Conservation (phyloP, 2,329 filamentous ascomycete genomes). For the Paecilomyces niveus region DNA sequence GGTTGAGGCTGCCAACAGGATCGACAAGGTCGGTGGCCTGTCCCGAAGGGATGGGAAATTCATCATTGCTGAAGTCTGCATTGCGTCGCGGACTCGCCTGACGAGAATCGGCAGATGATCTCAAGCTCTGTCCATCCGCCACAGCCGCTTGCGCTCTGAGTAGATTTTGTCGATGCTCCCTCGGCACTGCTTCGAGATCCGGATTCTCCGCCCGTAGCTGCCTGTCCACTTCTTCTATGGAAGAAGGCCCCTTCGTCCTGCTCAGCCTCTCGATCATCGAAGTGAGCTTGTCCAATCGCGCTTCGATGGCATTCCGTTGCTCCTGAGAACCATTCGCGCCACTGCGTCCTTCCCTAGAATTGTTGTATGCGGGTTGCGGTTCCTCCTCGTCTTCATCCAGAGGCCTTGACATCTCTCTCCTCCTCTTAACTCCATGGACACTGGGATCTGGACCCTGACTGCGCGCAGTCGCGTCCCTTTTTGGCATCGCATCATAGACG, state of each 20-base stretch:
- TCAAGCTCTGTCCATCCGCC: conserved; percentile 8
- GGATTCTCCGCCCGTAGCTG: conserved; percentile 11
- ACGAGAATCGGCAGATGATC: conserved; percentile 11
- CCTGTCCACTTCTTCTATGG: conserved; percentile 15
- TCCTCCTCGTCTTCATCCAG: conserved; percentile 26
- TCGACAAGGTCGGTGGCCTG: conserved; percentile 36
- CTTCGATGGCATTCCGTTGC: conserved; percentile 33
- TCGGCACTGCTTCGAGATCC: conserved; percentile 7
- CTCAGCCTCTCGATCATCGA: conserved; percentile 39
- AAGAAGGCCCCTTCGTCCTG: conserved; percentile 20
- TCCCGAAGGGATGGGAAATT: conserved; percentile 36
- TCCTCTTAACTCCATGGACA: conserved; percentile 27
- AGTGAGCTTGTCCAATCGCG: conserved; percentile 37
- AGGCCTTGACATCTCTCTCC: conserved; percentile 21
- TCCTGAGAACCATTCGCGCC: conserved; percentile 15
- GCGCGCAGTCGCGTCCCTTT: conserved; percentile 15
- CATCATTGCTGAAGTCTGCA: conserved; percentile 29
- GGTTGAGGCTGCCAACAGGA: conserved; percentile 33
- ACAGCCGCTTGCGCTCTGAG: not conserved
- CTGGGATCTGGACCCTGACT: conserved; percentile 6
- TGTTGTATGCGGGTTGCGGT: conserved; percentile 23
- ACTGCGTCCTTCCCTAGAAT: conserved; percentile 17
- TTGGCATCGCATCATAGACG: conserved; percentile 30
- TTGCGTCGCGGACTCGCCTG: conserved; percentile 26
- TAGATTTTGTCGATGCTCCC: conserved; percentile 11